Evolutionary conservation across 208 protist species (phyloP), one percentile per base, ranked within the genome.

Genomic region (Novymonas esmeraldas): DNA sequence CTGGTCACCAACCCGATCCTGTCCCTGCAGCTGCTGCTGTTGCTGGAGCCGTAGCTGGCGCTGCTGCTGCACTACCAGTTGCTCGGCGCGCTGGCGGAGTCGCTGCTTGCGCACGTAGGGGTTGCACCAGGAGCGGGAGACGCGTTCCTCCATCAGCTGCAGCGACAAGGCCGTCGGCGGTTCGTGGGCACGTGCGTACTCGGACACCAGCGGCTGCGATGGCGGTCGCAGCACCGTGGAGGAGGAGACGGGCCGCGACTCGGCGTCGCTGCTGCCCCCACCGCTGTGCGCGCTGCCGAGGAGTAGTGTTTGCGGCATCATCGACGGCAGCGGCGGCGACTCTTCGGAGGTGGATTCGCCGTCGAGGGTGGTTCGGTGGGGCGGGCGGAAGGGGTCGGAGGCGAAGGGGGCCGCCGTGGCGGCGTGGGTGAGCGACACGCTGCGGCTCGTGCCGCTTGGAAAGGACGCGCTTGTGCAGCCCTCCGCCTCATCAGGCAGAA

Each of bases 71-170:
- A 24, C 24, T 3, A 41, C 11, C 16, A 22, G n/a, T n/a, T 64
- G 33, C 29, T 73, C 63, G 3, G 49, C 70, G 4, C 64, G 45
- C 29, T 78, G 48, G 18, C 77, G 79, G 31, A 78, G 70, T 6
- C 72, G 54, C 4, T 76, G 65, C 62, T 93, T 93, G 13, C 64
- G 67, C 6, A 88, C 72, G 57, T 94, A 92, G 20, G 89, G 89
- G 64, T 94, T 94, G 38, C 78, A 79, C 89, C 89, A 94, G 44
- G 79, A 81, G 45, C 57, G 54, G 1, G 89, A 77, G n/a, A 92
- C 76, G 39, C 78, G 70, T 20, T 76, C 48, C 64, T 94, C 89
- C 69, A 90, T 78, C 5, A 58, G 70, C 5, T 85, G 75, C 69
- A 82, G 57, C n/a, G 58, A 18, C 14, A 69, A 46, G 24, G 62